Evolutionary conservation across 768 basidiomycete genomes (phyloP), one percentile per base, ranked within the genome.

Genomic region (Lactifluus echinatus): DNA sequence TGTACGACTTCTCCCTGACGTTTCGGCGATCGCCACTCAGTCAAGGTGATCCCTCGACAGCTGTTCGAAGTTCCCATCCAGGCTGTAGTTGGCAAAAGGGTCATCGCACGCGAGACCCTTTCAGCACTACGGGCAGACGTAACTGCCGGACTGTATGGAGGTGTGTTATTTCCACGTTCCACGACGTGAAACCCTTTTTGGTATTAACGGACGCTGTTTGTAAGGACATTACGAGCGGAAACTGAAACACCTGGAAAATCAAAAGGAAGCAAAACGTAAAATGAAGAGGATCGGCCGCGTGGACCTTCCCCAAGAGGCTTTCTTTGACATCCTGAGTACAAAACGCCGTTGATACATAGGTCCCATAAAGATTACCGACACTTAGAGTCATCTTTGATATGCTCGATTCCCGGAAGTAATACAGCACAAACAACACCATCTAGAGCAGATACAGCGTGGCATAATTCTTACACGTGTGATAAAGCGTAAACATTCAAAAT

Each of bases 21-120:
- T 26, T 14, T 11, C 51, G 54, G 45, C 14, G 50, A 34, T 45
- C 34, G 8, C 29, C 19, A 24, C 57, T 14, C 62, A 93, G 90
- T 89, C 71, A 89, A 89, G 65, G 91, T 97, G 37, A 89, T 98
- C 31, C 93, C 94, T 28, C 76, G 88, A 45, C 94, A 97, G 68
- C 71, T 93, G 48, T 98, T 94, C 66, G 94, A 97, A 70, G 85
- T 97, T 11, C 87, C 94, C 2, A 96, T 99, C 51, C 96, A 98
- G 67, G 96, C 96, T 34, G 85, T 84, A 1, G 77, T 96, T 17
- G 94, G 94, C 14, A 83, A 79, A 63, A 90, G 85, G 60, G 79
- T 97, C 54, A 81, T 98, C 47, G 91, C 95, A 3, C 81, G 95
- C 28, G 93, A 95, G 69, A 94, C 86, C 15, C 71, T 95, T 43